These are phyloP conservation scores for Candida sp. DNA, from an alignment of 1,139 yeast species.

Conservation along the genomic window DNA sequence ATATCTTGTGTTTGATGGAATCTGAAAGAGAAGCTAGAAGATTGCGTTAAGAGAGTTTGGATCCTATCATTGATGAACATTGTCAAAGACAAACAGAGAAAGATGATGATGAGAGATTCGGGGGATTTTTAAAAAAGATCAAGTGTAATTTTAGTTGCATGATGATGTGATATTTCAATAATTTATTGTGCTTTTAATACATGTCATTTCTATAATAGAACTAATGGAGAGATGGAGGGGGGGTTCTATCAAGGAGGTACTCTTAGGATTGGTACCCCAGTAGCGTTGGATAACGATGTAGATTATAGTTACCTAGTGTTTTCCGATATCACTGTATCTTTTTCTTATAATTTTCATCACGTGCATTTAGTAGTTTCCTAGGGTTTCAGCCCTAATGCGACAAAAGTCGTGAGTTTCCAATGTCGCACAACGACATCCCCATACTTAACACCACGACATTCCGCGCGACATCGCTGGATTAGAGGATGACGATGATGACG, in stretches of 20 bases:
- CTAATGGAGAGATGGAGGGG: too few species aligned
- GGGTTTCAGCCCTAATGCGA: slow-evolving; percentile 5
- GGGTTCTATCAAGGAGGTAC: too few species aligned
- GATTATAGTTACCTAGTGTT: too few species aligned
- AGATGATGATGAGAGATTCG: too few species aligned
- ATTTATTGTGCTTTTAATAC: slow-evolving; percentile 4
- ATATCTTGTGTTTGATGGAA: slow-evolving; percentile 99
- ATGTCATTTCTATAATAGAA: slow-evolving; percentile 7
- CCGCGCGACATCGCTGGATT: neutral
- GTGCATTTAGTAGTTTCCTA: slow-evolving; percentile 1
- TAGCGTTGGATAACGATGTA: too few species aligned
- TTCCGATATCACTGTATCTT: neutral
- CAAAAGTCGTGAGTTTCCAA: neutral
- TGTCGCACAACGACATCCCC: too few species aligned
- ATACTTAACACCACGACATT: too few species aligned
- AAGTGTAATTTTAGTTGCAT: slow-evolving; percentile 8
- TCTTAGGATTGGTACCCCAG: too few species aligned
- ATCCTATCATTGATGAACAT: too few species aligned
- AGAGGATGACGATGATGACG: too few species aligned
- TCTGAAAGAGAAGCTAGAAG: slow-evolving; percentile 99
- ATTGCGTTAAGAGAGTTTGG: slow-evolving; percentile 58
- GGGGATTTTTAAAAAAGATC: too few species aligned
- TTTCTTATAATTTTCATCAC: neutral
- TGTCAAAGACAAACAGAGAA: too few species aligned
- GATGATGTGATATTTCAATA: slow-evolving; percentile 3